phyloP scores from a whole-genome alignment of 345 rosid genomes.

The Populus davidiana region DNA sequence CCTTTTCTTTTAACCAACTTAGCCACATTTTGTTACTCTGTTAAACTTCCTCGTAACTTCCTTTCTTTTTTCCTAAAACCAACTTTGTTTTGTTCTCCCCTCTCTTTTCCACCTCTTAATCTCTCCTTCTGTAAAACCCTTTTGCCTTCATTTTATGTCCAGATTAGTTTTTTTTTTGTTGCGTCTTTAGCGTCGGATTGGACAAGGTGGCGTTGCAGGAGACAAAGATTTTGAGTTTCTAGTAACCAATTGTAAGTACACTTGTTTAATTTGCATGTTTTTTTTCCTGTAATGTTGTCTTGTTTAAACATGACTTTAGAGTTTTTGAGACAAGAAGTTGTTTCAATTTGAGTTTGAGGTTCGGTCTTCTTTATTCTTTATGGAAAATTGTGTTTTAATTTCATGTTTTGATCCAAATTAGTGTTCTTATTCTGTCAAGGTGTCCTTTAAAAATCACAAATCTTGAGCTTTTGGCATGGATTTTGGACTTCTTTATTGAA shows the following conservation, averaged over 20 bases:
- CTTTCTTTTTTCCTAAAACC: not conserved
- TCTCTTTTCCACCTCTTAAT: not conserved
- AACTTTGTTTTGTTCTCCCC: not conserved
- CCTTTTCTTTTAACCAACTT: not conserved
- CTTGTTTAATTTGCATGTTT: not conserved
- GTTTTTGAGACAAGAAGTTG: not conserved
- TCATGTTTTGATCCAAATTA: not conserved
- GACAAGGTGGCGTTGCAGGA: not conserved
- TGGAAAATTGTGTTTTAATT: not conserved
- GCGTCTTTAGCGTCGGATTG: not conserved
- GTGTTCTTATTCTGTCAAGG: constrained; percentile 4
- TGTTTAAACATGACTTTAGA: not conserved
- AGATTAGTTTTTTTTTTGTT: not conserved
- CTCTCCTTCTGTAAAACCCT: not conserved
- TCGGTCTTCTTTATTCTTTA: not conserved
- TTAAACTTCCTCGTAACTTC: too few relatives aligned
- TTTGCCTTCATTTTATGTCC: not conserved
- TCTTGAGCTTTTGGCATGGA: not conserved
- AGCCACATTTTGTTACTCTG: not conserved
- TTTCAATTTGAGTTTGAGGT: not conserved
- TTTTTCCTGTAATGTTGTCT: not conserved
- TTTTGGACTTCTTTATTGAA: not conserved
- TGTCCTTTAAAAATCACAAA: not conserved
- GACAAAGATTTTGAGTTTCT: not conserved
- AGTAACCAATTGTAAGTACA: constrained; percentile 1